Conservation (phyloP, 2,329 filamentous ascomycete species). For the Chrysoporthe deuterocubensis region DNA sequence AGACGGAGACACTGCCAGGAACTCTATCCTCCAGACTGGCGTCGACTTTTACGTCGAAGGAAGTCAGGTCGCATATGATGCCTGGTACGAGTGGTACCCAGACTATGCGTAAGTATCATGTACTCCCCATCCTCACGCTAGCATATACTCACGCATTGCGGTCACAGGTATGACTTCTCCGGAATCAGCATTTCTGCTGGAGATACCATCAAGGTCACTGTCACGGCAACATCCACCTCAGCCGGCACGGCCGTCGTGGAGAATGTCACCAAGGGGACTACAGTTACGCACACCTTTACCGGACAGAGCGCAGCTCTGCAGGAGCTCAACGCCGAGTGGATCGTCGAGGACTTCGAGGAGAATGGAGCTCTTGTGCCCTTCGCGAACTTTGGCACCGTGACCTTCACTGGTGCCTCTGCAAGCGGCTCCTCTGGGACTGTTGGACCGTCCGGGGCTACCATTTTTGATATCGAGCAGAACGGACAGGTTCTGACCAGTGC, state of each 20-base stretch:
- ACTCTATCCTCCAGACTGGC: conserved; percentile 60
- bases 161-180: conserved; percentile 30
- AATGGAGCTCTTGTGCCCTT: conserved; percentile 46
- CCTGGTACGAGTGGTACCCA: conserved; percentile 67
- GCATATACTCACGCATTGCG: neutral
- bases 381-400: conserved; percentile 51
- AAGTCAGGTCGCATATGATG: conserved; percentile 48
- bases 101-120: conserved; percentile 46
- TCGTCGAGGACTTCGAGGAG: conserved; percentile 59
- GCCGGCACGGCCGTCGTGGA: conserved; percentile 49
- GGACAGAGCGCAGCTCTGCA: conserved; percentile 49
- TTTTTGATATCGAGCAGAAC: conserved; percentile 69
- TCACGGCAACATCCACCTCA: conserved; percentile 44
- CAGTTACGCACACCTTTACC: conserved; percentile 54
- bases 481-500: conserved; percentile 57
- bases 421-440: conserved; percentile 37
- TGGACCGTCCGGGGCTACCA: conserved; percentile 54
- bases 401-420: conserved; percentile 47
- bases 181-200: conserved; percentile 32
- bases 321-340: conserved; percentile 65
- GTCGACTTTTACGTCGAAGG: conserved; percentile 56
- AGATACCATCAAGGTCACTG: conserved; percentile 36
- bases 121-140: neutral
- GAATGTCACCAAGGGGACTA: conserved; percentile 54
- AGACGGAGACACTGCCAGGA: conserved; percentile 59